Conservation (phyloP, 352 stramenopile species). For the Phytopythium boreale region DNA sequence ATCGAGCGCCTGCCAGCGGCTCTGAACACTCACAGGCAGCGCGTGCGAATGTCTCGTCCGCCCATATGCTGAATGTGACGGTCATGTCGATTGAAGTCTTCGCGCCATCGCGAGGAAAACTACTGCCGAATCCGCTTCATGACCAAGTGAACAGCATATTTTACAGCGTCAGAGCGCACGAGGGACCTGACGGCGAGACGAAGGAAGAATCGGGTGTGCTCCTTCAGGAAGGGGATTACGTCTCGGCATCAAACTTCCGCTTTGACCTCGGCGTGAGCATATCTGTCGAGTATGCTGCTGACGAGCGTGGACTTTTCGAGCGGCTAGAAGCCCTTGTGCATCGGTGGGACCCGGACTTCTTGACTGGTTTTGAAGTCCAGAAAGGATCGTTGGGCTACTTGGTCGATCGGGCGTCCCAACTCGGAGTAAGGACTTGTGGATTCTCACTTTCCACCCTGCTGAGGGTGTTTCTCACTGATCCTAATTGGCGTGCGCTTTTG, state of each 20-base stretch:
- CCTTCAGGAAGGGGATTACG: background rate
- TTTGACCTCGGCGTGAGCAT: background rate
- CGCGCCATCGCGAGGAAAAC: constrained; percentile 41
- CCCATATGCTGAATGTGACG: constrained; percentile 66
- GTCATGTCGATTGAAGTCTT: constrained; percentile 79
- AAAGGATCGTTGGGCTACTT: constrained; percentile 77
- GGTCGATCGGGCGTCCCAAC: constrained; percentile 52
- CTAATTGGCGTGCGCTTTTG: background rate
- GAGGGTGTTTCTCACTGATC: constrained; percentile 9
- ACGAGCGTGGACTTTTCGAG: constrained; percentile 62
- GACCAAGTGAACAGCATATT: constrained; percentile 63
- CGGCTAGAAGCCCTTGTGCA: constrained; percentile 53
- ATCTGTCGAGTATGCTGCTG: constrained; percentile 12
- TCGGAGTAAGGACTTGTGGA: constrained; percentile 41
- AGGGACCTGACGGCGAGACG: constrained; percentile 50
- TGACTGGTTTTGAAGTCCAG: constrained; percentile 88
- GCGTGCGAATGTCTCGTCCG: constrained; percentile 10
- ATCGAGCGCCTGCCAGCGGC: background rate
- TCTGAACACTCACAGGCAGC: constrained; percentile 4
- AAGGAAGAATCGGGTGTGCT: constrained; percentile 21
- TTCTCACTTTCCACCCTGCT: constrained; percentile 11
- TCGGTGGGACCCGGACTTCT: constrained; percentile 86
- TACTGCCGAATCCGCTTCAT: constrained; percentile 67
- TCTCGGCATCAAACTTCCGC: background rate
- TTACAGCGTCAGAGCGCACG: constrained; percentile 73